Conservation (phyloP, 164 flowering plant species). For the Buxus sempervirens region DNA sequence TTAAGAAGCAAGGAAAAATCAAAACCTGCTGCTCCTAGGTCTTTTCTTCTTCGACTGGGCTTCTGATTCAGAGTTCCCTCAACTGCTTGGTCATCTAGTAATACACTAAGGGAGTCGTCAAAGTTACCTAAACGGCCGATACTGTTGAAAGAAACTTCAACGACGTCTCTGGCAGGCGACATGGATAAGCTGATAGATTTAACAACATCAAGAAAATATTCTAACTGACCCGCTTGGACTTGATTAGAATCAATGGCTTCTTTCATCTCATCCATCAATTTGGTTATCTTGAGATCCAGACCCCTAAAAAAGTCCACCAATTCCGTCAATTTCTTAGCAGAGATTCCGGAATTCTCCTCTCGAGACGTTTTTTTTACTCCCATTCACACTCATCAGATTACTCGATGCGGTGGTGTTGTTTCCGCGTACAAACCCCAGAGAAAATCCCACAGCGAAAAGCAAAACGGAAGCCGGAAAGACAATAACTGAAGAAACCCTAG, state of each 20-base stretch:
- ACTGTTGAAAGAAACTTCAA: slow-evolving; percentile 30
- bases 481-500: slow-evolving; percentile 55
- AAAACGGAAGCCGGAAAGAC: slow-evolving; percentile 67
- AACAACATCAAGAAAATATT: slow-evolving; percentile 29
- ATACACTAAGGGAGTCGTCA: slow-evolving; percentile 13
- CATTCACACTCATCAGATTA: slow-evolving; percentile 21
- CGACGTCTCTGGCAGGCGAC: slow-evolving; percentile 27
- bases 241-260: slow-evolving; percentile 34
- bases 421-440: slow-evolving; percentile 58
- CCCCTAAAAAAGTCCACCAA: slow-evolving; percentile 36
- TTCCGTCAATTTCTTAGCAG: slow-evolving; percentile 38
- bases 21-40: slow-evolving; percentile 29
- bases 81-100: slow-evolving; percentile 25
- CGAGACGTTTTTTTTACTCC: slow-evolving; percentile 25
- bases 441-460: slow-evolving; percentile 70
- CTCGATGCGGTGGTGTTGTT: slow-evolving; percentile 11
- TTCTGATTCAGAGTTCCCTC: slow-evolving; percentile 30
- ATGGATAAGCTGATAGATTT: slow-evolving; percentile 34
- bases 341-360: slow-evolving; percentile 34
- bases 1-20: slow-evolving; percentile 37
- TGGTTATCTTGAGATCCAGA: slow-evolving; percentile 36
- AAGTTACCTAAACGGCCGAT: too few species aligned
- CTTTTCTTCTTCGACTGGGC: slow-evolving; percentile 41
- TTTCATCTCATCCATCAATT: slow-evolving; percentile 38
- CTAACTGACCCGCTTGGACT: slow-evolving; percentile 40